phyloP scores from a whole-genome alignment of 2,329 filamentous ascomycete genomes.

The Ophiostoma fasciatum region DNA sequence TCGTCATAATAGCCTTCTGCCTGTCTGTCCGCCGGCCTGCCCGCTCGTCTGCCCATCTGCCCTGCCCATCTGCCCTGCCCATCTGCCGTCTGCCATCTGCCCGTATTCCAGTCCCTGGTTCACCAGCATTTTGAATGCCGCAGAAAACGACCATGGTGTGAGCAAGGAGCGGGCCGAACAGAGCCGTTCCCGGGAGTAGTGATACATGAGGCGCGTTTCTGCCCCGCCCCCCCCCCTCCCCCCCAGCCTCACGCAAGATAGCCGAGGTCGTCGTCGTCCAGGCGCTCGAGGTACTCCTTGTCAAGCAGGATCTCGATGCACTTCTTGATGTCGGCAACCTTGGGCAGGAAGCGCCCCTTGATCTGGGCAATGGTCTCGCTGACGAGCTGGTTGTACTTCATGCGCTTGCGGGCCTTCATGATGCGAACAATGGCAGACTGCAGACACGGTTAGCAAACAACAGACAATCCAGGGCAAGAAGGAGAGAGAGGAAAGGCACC shows the following conservation, averaged over 20 bases:
- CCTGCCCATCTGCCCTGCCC: too few relatives aligned
- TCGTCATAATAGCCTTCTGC: too few relatives aligned
- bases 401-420: constrained; percentile 98
- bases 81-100: too few relatives aligned
- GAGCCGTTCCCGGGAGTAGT: too few relatives aligned
- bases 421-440: constrained; percentile 97
- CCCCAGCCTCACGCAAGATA: constrained; percentile 85
- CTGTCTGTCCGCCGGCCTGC: too few relatives aligned
- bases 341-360: constrained; percentile 80
- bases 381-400: constrained; percentile 93
- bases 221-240: too few relatives aligned
- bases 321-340: constrained; percentile 95
- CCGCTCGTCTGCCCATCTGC: too few relatives aligned
- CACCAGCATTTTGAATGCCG: too few relatives aligned
- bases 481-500: constrained; percentile 21
- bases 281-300: constrained; percentile 94
- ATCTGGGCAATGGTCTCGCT: constrained; percentile 95
- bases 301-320: constrained; percentile 97
- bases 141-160: too few relatives aligned
- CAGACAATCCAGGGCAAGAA: not conserved
- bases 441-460: constrained; percentile 9
- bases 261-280: constrained; percentile 87
- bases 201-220: too few relatives aligned
- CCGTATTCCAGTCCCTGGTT: too few relatives aligned
- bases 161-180: too few relatives aligned